Base-by-base conservation (phyloP, 495 filamentous ascomycete genomes). In the Penicillium ucsense region DNA sequence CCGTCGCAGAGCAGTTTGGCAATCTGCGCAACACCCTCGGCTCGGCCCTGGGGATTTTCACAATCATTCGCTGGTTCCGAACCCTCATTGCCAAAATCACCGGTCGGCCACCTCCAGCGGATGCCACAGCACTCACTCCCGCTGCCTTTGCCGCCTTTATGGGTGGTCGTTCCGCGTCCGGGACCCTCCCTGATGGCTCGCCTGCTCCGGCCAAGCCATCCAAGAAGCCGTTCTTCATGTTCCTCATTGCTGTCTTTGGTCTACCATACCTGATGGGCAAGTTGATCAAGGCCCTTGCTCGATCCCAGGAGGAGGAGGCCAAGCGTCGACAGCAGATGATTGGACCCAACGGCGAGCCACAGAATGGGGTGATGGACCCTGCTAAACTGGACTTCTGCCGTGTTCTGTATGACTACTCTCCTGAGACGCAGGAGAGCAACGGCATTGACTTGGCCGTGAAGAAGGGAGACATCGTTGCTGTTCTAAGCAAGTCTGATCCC, bases 251-350 rank as follows among this genome's bases (percentile, higher is more conserved):
- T 27, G 87, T 94, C 6, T 95, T 99, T 59, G 92, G 92, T 32
- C 73, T 99, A 5, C 92, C 92, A 2, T 97, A 95, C 62, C 72
- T 97, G 28, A 94, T 99, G 88, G 81, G 82, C 65, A 97, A 94
- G 66, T 76, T 94, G 36, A 97, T 99, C 65, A 81, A 82, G 51
- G 72, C 86, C 1, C 73, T 99, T 10, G 88, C 90, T 27, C 80
- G 81, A 29, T 81, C 78, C n/a, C 85, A 90, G 53, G 86, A 94
- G 59, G 83, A 88, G 53, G 85, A 88, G 50, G 81, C 85, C 53
- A 75, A 72, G 30, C 77, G 76, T 30, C 80, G 81, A 8, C 65
- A 62, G 67, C 70, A 62, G 64, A 77, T 63, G 53, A 53, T 74
- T 12, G 75, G 71, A 0, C 70, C 75, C 35, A 75, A 77, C 50